These are phyloP conservation scores for Penstemon barbatus DNA, from an alignment of 257 asterid genomes.

Conservation along the genomic window DNA sequence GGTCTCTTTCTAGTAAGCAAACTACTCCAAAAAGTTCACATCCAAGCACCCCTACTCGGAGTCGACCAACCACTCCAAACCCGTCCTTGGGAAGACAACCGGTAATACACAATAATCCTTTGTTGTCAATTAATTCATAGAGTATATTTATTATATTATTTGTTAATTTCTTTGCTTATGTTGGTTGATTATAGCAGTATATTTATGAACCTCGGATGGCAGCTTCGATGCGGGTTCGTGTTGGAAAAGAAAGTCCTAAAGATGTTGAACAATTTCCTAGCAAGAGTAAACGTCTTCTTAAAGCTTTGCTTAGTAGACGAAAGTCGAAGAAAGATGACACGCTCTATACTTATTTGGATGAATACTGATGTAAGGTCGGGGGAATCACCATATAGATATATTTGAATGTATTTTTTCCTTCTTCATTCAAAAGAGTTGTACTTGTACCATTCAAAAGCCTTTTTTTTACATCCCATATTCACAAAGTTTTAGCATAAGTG, in stretches of 20 bases:
- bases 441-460: conserved; percentile 19
- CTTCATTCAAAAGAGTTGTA: conserved; percentile 26
- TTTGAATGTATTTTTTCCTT: background rate
- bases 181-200: conserved; percentile 42
- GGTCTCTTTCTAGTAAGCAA: conserved; percentile 68
- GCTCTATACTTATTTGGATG: conserved; percentile 83
- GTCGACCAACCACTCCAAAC: conserved; percentile 75
- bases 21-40: conserved; percentile 71
- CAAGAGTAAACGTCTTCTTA: conserved; percentile 89
- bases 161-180: conserved; percentile 19
- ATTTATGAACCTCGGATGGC: conserved; percentile 75
- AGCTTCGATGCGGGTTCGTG: conserved; percentile 76
- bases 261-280: conserved; percentile 59
- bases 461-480: conserved; percentile 25
- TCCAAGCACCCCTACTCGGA: conserved; percentile 64
- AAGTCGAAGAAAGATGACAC: conserved; percentile 89
- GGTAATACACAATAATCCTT: conserved; percentile 30
- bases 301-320: conserved; percentile 81
- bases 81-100: conserved; percentile 60
- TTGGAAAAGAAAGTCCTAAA: conserved; percentile 56
- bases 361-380: conserved; percentile 43
- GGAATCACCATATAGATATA: background rate
- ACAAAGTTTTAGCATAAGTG: conserved; percentile 18
- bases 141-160: background rate
- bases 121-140: background rate